Percentiles rank a stretch among this genome's conserved stretches.
Evolutionary conservation across 192 early-diverging fungal species (phyloP).

Genomic region (Tieghemiomyces parasiticus): DNA sequence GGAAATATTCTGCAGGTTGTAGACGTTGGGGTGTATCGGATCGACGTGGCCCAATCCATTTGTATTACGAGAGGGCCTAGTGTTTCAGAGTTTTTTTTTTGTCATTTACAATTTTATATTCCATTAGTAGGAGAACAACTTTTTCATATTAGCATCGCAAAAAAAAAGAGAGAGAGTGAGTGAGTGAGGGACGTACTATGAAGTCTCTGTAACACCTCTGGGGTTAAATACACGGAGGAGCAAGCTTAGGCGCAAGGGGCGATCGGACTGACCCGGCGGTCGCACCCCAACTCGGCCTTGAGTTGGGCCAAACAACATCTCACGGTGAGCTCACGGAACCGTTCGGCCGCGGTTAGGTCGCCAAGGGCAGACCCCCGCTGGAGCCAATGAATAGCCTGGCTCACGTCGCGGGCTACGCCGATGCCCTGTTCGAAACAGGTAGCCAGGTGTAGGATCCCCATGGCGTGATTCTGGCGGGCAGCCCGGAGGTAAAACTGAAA

Average conservation of each 20-base stretch:
- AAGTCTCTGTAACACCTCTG: too few species aligned
- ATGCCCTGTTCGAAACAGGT: slow-evolving; percentile 42
- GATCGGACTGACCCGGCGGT: background rate
- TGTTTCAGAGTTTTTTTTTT: too few species aligned
- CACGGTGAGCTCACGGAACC: background rate
- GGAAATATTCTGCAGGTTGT: too few species aligned
- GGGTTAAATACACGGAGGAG: too few species aligned
- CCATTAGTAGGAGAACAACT: too few species aligned
- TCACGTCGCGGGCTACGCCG: slow-evolving; percentile 28
- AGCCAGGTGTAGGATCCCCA: slow-evolving; percentile 34
- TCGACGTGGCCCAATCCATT: too few species aligned
- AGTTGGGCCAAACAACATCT: background rate
- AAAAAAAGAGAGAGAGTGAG: too few species aligned
- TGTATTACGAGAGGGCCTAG: too few species aligned
- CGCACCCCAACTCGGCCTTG: background rate
- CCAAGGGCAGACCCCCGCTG: slow-evolving; percentile 5
- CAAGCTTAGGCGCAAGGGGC: slow-evolving; percentile 1
- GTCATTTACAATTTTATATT: too few species aligned
- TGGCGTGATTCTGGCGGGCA: slow-evolving; percentile 39
- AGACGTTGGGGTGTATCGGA: too few species aligned
- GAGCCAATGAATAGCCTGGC: slow-evolving; percentile 34
- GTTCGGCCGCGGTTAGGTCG: background rate
- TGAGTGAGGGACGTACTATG: too few species aligned
- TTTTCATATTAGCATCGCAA: too few species aligned
- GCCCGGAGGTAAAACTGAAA: slow-evolving; percentile 39